phyloP scores from a whole-genome alignment of 495 filamentous ascomycete species.

The Penicillium salamii region DNA sequence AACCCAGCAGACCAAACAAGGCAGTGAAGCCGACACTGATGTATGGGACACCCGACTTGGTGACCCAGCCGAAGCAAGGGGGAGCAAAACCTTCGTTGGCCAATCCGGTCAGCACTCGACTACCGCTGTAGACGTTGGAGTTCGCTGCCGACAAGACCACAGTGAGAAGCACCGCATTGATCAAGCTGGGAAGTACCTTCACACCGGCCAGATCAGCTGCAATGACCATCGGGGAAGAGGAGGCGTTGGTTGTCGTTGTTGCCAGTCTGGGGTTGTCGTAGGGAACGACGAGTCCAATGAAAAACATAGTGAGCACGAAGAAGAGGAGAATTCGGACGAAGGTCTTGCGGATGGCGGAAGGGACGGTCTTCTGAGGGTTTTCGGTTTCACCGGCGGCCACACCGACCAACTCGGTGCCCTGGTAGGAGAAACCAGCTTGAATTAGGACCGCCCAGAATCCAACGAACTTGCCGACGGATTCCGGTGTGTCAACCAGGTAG shows the following conservation, averaged over 20 bases:
- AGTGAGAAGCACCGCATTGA: conserved; percentile 73
- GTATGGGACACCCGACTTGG: conserved; percentile 49
- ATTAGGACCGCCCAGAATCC: conserved; percentile 41
- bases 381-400: conserved; percentile 66
- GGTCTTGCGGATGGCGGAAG: conserved; percentile 63
- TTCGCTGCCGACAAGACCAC: conserved; percentile 70
- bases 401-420: conserved; percentile 65
- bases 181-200: conserved; percentile 62
- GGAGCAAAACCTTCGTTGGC: conserved; percentile 60
- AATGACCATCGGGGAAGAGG: conserved; percentile 63
- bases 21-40: conserved; percentile 44
- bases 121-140: conserved; percentile 73
- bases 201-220: conserved; percentile 62
- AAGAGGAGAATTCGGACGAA: conserved; percentile 68
- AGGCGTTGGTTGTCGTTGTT: conserved; percentile 48
- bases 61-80: conserved; percentile 46
- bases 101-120: conserved; percentile 60
- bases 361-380: conserved; percentile 61
- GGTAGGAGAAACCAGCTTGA: conserved; percentile 61
- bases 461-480: conserved; percentile 46
- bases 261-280: conserved; percentile 34
- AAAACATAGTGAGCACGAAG: conserved; percentile 63
- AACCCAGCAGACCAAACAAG: conserved; percentile 46
- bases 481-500: conserved; percentile 55
- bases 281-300: conserved; percentile 64